Evolutionary conservation across 768 basidiomycete species (phyloP).

Genomic region (Neoboletus brunneissimus): DNA sequence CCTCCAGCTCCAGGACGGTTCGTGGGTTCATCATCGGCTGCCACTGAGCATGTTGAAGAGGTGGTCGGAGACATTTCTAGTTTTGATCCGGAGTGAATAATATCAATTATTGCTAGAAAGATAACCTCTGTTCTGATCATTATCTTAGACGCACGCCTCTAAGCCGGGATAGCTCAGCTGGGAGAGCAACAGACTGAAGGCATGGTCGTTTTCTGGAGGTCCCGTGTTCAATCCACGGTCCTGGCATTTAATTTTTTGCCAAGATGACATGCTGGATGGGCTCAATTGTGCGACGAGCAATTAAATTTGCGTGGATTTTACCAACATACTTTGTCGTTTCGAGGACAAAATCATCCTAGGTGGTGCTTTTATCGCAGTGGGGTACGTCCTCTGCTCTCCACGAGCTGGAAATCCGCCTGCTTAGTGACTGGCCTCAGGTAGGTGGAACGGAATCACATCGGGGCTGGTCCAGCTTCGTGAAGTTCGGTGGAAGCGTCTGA

Average conservation of each 20-base stretch:
- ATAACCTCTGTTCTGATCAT: background rate
- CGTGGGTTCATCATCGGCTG: constrained; percentile 35
- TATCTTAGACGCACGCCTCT: background rate
- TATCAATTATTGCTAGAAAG: background rate
- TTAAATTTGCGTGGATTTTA: background rate
- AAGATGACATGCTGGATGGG: background rate
- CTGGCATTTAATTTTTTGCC: constrained; percentile 38
- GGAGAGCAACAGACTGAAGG: constrained; percentile 75
- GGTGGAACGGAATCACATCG: background rate
- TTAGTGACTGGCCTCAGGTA: background rate
- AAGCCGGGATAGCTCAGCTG: constrained; percentile 68
- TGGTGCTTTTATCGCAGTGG: too few relatives aligned
- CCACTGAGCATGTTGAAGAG: constrained; percentile 30
- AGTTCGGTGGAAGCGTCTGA: constrained; percentile 2
- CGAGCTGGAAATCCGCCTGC: background rate
- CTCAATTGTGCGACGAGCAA: background rate
- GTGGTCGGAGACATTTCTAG: constrained; percentile 31
- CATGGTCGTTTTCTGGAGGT: constrained; percentile 42
- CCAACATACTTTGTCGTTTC: background rate
- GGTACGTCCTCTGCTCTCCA: background rate
- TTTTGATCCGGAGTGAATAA: constrained; percentile 19
- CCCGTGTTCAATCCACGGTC: constrained; percentile 57
- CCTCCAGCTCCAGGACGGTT: constrained; percentile 8
- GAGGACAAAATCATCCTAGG: background rate
- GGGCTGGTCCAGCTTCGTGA: background rate